phyloP scores from a whole-genome alignment of 2,329 filamentous ascomycete species.

The Fusarium sororula region DNA sequence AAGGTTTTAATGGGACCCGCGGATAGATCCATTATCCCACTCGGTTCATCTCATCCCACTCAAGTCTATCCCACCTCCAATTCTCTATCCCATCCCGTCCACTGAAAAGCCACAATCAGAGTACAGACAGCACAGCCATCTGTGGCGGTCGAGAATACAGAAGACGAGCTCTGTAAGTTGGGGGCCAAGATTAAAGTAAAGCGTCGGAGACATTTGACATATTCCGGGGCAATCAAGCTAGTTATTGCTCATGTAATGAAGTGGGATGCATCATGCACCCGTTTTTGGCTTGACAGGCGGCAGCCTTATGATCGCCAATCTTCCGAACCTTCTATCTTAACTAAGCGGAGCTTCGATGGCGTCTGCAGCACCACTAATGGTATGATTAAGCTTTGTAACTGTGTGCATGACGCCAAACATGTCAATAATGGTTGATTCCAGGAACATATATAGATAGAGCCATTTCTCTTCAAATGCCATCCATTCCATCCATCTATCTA shows the following conservation, averaged over 20 bases:
- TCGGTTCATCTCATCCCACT: constrained; percentile 19
- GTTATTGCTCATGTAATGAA: not conserved
- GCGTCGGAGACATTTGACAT: not conserved
- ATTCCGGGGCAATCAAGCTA: not conserved
- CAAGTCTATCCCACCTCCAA: not conserved
- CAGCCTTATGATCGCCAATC: not conserved
- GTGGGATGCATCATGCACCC: not conserved
- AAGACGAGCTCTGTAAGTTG: not conserved
- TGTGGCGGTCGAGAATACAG: not conserved
- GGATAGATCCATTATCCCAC: constrained; percentile 15
- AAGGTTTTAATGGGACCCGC: not conserved
- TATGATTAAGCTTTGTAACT: not conserved
- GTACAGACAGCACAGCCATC: constrained; percentile 8
- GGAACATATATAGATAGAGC: not conserved
- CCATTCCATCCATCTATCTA: not conserved
- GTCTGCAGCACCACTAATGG: not conserved
- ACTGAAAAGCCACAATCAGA: not conserved
- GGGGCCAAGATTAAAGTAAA: not conserved
- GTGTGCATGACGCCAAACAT: not conserved
- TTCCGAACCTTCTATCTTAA: not conserved
- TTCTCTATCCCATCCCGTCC: no score
- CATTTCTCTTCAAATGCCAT: not conserved
- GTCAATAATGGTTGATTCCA: not conserved
- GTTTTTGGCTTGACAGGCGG: not conserved
- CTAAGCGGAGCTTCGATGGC: not conserved